Conservation (phyloP, 1,139 yeast species). For the Entelexis paramagnoliae region DNA sequence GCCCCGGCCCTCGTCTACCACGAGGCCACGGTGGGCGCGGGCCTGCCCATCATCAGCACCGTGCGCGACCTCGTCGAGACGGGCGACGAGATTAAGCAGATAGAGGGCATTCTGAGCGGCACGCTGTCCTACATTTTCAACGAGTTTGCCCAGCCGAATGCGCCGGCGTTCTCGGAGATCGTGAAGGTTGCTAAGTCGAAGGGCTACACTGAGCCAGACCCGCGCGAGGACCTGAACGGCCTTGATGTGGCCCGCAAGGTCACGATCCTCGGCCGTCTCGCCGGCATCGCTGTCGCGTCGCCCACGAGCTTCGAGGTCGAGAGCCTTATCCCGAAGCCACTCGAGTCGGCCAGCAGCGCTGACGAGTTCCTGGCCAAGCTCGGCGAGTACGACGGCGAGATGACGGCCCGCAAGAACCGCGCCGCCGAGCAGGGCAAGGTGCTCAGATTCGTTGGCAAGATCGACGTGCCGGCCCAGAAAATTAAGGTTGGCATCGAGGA, state of each 20-base stretch:
- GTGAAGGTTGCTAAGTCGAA: slow-evolving; percentile 77
- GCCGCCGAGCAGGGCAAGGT: slow-evolving; percentile 82
- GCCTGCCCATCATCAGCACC: slow-evolving; percentile 84
- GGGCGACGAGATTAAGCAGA: slow-evolving; percentile 81
- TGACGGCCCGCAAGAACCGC: slow-evolving; percentile 63
- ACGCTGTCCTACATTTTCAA: slow-evolving; percentile 94
- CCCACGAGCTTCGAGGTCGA: slow-evolving; percentile 95
- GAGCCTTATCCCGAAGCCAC: slow-evolving; percentile 77
- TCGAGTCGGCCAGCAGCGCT: slow-evolving; percentile 63
- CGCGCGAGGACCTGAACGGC: slow-evolving; percentile 96
- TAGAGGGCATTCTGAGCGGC: slow-evolving; percentile 95
- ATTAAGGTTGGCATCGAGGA: slow-evolving; percentile 71
- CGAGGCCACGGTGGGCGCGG: slow-evolving; percentile 99
- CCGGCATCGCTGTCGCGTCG: slow-evolving; percentile 78
- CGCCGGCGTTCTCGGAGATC: slow-evolving; percentile 74
- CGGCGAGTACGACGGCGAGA: slow-evolving; percentile 71
- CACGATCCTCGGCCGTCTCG: slow-evolving; percentile 83
- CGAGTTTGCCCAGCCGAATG: slow-evolving; percentile 60
- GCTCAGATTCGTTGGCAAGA: slow-evolving; percentile 83
- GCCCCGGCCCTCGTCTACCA: slow-evolving; percentile 80
- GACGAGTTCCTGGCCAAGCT: slow-evolving; percentile 70
- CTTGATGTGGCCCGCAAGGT: slow-evolving; percentile 97
- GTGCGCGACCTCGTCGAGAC: slow-evolving; percentile 78
- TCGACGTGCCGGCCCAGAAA: slow-evolving; percentile 51
- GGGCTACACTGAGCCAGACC: slow-evolving; percentile 98